Base-by-base conservation (phyloP, 106 monocot genomes). In the Apostasia shenzhenica region DNA sequence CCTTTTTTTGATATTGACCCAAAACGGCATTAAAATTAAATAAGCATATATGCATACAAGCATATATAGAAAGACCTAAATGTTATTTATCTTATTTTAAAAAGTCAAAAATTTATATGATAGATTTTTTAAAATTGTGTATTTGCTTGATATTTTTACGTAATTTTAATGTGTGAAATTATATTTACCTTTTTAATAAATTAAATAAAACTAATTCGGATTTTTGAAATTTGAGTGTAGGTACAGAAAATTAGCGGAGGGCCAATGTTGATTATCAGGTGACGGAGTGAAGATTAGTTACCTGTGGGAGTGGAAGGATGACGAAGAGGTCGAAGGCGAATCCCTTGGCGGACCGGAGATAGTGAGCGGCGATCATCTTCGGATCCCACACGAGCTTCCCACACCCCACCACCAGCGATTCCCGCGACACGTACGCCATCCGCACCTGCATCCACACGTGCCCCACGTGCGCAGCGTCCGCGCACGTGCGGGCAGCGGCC, bases 381-480 rank as follows among this genome's bases (percentile, higher is more conserved):
- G 85, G 76, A 68, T 94, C 94, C 94, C 91, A 94, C 14, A 94
- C 91, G 40, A 94, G 85, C 83, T 94, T 94, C 53, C 94, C 94
- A 58, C 87, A 91, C 10, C 94, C 90, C 1, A 94, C 84, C 55
- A 94, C 91, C 8, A 94, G 88, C 69, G 94, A 91, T 71, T 94
- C 94, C 70, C 81, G 73, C 26, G 94, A 94, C 48, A 94, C 91
- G 71, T 87, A 94, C 14, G 94, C 94, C 47, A 91, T 57, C 67
- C 87, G 59, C 59, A 94, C 71, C 85, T 91, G 94, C 70, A 83
- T 65, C 85, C 85, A 91, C 54, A 94, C 77, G 67, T 94, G 86
- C 52, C 74, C 50, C 10, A 85, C 54, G 49, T 91, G 94, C 39
- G 74, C 83, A 1, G 55, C 76, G 61, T 94, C 94, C 6, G 83